Percentiles rank a stretch among this genome's conserved stretches.
Conservation (phyloP, 257 asterid genomes). For the Echites panduratus region DNA sequence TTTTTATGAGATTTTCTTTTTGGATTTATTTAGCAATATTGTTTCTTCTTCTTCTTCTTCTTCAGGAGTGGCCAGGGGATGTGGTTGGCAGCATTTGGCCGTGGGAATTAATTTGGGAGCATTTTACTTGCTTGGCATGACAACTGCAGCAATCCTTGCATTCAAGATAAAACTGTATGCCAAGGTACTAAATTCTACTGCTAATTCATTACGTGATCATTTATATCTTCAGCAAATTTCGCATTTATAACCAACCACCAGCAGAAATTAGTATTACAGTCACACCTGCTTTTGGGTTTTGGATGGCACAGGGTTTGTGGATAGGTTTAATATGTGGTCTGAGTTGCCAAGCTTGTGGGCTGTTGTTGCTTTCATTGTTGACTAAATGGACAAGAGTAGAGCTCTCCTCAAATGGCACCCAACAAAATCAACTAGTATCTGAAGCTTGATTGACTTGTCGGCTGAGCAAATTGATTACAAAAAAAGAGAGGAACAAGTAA, state of each 20-base stretch:
- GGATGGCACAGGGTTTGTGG: conserved; percentile 58
- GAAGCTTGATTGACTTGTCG: neutral
- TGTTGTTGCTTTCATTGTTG: conserved; percentile 43
- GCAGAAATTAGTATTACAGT: no score
- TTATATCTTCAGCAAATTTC: no score
- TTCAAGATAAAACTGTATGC: conserved; percentile 47
- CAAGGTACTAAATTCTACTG: no score
- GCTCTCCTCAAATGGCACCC: conserved; percentile 8
- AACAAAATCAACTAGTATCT: neutral
- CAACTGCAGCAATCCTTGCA: conserved; percentile 50
- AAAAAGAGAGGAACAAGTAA: no score
- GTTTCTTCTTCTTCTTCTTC: neutral
- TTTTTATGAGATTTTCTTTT: no score
- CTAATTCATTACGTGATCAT: no score
- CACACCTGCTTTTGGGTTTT: no score
- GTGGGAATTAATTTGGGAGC: conserved; percentile 50
- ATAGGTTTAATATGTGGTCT: conserved; percentile 67
- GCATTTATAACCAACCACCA: no score
- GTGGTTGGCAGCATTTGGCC: conserved; percentile 71
- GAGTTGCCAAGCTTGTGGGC: conserved; percentile 44
- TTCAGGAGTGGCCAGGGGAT: conserved; percentile 81
- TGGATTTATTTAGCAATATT: neutral
- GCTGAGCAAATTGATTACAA: no score
- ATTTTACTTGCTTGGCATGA: conserved; percentile 62
- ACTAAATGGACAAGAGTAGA: conserved; percentile 51